Evolutionary conservation across 2,329 filamentous ascomycete species (phyloP), one percentile per base, ranked within the genome.

Genomic region (Magnaporthiopsis poae): DNA sequence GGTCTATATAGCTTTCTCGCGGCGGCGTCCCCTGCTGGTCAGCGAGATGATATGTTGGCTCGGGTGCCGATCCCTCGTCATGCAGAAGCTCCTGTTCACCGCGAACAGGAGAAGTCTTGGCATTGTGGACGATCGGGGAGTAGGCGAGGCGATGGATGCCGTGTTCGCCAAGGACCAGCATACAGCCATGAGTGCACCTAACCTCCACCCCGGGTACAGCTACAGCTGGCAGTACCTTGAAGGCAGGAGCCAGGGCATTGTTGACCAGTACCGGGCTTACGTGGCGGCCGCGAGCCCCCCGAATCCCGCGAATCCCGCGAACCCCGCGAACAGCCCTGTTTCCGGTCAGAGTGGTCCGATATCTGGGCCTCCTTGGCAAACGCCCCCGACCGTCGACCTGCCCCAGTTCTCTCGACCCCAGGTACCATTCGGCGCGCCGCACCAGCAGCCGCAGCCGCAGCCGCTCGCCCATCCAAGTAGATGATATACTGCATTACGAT

Each of bases 21-120:
- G 75, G 29, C 59, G 64, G 12, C 77, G 74, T 64, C 76, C 75
- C 0, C 70, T 72, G n/a, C 66, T 77, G 13, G 69, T 76, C 60
- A 74, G 76, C 52, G 77, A 78, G 69, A 70, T 79, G 18, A 66
- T 75, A 1, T 67, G 67, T 27, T 65, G 68, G 18, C 68, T 78
- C 2, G 69, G 69, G 18, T 77, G 76, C 63, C 62, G 69, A 29
- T 77, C 76, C 1, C 66, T 69, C 0, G 67, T 68, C 2, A 33
- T 77, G 63, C 76, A 77, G 65, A 64, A n/a, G 2, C 70, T 74
- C 11, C 35, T 77, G 5, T 77, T 76, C 61, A 73, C 71, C 0
- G 69, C 71, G 2, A 72, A 70, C 4, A 69, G 74, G 33, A 70
- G 74, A 62, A 68, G 67, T 8, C 63, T 76, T 18, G 70, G 70